A percentile compares a stretch with the other conserved stretches of the same genome.
phyloP scores from a whole-genome alignment of 106 monocot genomes.

The Phalaenopsis equestris region DNA sequence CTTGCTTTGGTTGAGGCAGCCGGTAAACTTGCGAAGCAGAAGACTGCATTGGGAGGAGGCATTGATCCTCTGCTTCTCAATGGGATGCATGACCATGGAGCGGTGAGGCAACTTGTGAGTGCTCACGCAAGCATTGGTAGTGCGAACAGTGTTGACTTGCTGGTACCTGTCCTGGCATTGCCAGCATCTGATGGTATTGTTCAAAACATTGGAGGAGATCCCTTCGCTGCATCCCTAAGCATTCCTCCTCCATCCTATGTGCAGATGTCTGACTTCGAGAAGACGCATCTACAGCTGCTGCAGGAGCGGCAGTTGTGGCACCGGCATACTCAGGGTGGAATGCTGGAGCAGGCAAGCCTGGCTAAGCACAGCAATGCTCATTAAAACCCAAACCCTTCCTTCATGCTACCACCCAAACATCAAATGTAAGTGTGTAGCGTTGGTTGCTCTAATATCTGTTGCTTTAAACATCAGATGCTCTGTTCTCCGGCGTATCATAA shows the following conservation, averaged over 20 bases:
- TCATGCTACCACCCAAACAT: constrained; percentile 26
- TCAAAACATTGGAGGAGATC: constrained; percentile 45
- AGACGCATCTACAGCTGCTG: constrained; percentile 65
- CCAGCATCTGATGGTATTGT: constrained; percentile 71
- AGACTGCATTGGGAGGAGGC: constrained; percentile 57
- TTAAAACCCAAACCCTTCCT: constrained; percentile 12
- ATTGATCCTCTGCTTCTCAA: constrained; percentile 58
- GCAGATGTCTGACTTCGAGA: constrained; percentile 89
- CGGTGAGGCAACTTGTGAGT: constrained; percentile 47
- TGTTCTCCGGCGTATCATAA: not conserved
- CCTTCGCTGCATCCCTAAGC: constrained; percentile 61
- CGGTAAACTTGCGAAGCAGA: constrained; percentile 71
- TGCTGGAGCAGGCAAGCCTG: constrained; percentile 55
- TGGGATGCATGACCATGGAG: constrained; percentile 88
- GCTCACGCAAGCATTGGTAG: constrained; percentile 42
- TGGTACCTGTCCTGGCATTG: constrained; percentile 47
- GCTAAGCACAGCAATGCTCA: constrained; percentile 18
- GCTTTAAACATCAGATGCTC: not conserved
- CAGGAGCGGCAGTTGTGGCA: constrained; percentile 82
- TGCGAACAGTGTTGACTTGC: constrained; percentile 67
- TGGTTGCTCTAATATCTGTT: not conserved
- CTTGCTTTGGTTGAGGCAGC: constrained; percentile 66
- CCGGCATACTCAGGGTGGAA: constrained; percentile 52
- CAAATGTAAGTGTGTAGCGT: not conserved
- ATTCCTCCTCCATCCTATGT: constrained; percentile 76